Base-by-base conservation (phyloP, 371 early-diverging fungal genomes). In the Mucor lusitanicus region DNA sequence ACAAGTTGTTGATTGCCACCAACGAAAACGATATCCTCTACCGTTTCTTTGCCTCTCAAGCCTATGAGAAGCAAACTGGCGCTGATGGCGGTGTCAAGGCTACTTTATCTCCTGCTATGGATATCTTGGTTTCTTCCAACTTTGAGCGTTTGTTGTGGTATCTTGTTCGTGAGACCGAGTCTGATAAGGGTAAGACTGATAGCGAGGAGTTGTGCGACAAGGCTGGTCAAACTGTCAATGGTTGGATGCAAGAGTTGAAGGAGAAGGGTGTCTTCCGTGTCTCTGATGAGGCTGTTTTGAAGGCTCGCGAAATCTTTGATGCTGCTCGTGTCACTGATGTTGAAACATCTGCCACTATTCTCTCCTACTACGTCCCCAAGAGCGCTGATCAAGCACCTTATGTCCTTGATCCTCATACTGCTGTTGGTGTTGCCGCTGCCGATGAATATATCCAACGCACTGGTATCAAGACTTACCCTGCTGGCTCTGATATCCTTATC, bases 1-100 rank as follows among this genome's bases (percentile, higher is more conserved):
- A 83, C 32, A 84, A 87, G 62, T 83, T 99, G 50, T 78, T 94
- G 35, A 87, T 96, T 55, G 97, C 98, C 19, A 97, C 98, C 58
- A 99, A 99, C 79, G 89, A 88, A 54, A 99, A 99, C 79, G 97
- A 97, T 77, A 99, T 98, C 59, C 83, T 99, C n/a, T 88, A 95
- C 75, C 90, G 97, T 46, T 97, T 98, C 91, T 89, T 97, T 76
- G 70, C 87, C 60, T 87, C 93, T 5, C 95, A 94, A 37, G 83
- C 77, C n/a, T 98, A 97, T 74, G 89, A 87, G 70, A 92, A 90
- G 83, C 79, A 78, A 42, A 79, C 83, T 8, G 81, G 79, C 27
- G 77, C 72, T 13, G 89, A 85, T 53, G 87, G 84, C 62, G 79
- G 77, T 58, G 96, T 95, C 19, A 76, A 87, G 63, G 90, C 88